A percentile compares a stretch with the other conserved stretches of the same genome.
Evolutionary conservation across 768 basidiomycete genomes (phyloP).

Genomic region (Vishniacozyma victoriae): DNA sequence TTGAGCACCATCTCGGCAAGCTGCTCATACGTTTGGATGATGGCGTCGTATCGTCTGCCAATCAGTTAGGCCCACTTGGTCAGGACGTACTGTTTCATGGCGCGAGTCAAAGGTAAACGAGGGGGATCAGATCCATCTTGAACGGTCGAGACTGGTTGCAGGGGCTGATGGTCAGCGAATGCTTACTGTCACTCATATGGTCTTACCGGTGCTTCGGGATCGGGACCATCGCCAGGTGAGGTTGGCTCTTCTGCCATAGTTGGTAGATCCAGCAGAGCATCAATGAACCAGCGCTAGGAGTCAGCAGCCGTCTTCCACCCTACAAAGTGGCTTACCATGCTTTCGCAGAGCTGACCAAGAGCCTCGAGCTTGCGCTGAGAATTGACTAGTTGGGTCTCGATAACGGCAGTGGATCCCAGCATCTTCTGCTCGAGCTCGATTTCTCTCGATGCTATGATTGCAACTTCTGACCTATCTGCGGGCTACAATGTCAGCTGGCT

Average conservation of each 20-base stretch:
- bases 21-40: slow-evolving; percentile 84
- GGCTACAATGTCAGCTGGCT: slow-evolving; percentile 11
- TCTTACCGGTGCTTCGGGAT: no score
- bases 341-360: slow-evolving; percentile 73
- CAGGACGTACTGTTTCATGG: slow-evolving; percentile 74
- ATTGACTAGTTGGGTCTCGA: slow-evolving; percentile 61
- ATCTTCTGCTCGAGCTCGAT: slow-evolving; percentile 69
- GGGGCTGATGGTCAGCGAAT: neutral
- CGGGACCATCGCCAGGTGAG: slow-evolving; percentile 12
- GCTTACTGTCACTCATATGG: no score
- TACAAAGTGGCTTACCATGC: slow-evolving; percentile 59
- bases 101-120: slow-evolving; percentile 69
- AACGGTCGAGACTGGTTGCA: slow-evolving; percentile 42
- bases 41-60: slow-evolving; percentile 77
- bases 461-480: slow-evolving; percentile 17
- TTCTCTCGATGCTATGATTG: slow-evolving; percentile 66
- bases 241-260: slow-evolving; percentile 54
- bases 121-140: no score
- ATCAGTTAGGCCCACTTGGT: neutral
- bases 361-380: slow-evolving; percentile 67
- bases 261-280: slow-evolving; percentile 64
- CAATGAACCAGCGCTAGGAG: slow-evolving; percentile 74
- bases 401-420: slow-evolving; percentile 55
- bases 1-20: slow-evolving; percentile 78
- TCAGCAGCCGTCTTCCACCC: slow-evolving; percentile 5